A percentile compares a stretch with the other conserved stretches of the same genome.
Evolutionary conservation across 768 basidiomycete species (phyloP).

Genomic region (Mycena kentingensis): DNA sequence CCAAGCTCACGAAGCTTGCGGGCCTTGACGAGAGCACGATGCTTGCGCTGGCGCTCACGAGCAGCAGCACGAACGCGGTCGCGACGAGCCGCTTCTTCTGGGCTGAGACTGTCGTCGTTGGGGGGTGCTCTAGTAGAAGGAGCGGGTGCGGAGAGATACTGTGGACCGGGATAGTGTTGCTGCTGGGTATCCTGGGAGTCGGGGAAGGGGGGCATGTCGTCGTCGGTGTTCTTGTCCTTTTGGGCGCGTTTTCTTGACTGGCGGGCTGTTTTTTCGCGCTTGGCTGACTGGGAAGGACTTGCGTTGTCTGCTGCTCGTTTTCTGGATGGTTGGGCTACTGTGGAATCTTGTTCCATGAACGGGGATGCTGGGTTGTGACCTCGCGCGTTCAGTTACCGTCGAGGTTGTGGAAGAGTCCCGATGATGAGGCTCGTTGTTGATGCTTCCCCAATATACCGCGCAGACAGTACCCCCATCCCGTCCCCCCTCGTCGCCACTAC

Average conservation of each 20-base stretch:
- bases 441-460: background rate
- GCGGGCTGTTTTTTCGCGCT: constrained; percentile 84
- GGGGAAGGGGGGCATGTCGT: constrained; percentile 43
- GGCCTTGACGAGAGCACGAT: constrained; percentile 76
- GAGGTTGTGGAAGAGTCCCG: background rate
- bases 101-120: constrained; percentile 40
- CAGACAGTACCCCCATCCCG: background rate
- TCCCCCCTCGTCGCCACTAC: background rate
- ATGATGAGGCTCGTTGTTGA: background rate
- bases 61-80: constrained; percentile 78
- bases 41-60: constrained; percentile 80
- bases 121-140: constrained; percentile 21
- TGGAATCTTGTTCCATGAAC: constrained; percentile 14
- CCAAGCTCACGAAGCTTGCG: constrained; percentile 83
- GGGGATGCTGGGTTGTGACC: background rate
- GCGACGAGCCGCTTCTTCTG: constrained; percentile 66
- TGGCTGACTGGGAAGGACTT: constrained; percentile 69
- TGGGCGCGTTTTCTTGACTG: constrained; percentile 85
- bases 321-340: constrained; percentile 34
- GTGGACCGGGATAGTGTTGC: constrained; percentile 29
- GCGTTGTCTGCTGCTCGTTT: constrained; percentile 74
- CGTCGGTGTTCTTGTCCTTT: constrained; percentile 50
- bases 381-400: background rate
- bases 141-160: constrained; percentile 30
- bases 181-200: constrained; percentile 34